A percentile compares a stretch with the other conserved stretches of the same genome.
phyloP scores from a whole-genome alignment of 257 asterid genomes.

The Capsicum rhomboideum region DNA sequence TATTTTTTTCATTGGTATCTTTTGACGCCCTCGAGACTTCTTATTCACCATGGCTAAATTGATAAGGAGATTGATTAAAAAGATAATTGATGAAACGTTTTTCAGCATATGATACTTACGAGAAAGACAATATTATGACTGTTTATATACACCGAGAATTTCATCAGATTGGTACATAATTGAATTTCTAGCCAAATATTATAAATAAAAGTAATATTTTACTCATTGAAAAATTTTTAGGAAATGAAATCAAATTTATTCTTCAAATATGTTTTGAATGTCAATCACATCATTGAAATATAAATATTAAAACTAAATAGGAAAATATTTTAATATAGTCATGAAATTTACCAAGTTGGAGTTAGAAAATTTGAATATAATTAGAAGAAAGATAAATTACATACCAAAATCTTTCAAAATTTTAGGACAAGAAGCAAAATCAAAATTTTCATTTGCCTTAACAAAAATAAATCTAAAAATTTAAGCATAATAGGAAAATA shows the following conservation, averaged over 20 bases:
- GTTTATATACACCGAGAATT: neutral
- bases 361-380: neutral
- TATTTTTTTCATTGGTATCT: slow-evolving; percentile 12
- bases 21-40: slow-evolving; percentile 28
- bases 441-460: neutral
- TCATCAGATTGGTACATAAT: neutral
- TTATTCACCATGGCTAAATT: slow-evolving; percentile 6
- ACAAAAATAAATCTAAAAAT: neutral
- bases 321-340: neutral
- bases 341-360: neutral
- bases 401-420: neutral
- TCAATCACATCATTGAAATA: neutral
- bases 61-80: neutral
- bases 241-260: neutral
- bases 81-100: neutral
- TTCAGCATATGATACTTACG: neutral
- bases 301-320: neutral
- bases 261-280: neutral
- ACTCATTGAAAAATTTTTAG: neutral
- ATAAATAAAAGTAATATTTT: neutral
- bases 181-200: neutral
- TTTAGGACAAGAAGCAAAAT: neutral
- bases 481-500: neutral
- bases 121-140: neutral
- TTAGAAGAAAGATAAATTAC: neutral